Conservation (phyloP, 495 filamentous ascomycete genomes). For the Sphaerosporella brunnea region DNA sequence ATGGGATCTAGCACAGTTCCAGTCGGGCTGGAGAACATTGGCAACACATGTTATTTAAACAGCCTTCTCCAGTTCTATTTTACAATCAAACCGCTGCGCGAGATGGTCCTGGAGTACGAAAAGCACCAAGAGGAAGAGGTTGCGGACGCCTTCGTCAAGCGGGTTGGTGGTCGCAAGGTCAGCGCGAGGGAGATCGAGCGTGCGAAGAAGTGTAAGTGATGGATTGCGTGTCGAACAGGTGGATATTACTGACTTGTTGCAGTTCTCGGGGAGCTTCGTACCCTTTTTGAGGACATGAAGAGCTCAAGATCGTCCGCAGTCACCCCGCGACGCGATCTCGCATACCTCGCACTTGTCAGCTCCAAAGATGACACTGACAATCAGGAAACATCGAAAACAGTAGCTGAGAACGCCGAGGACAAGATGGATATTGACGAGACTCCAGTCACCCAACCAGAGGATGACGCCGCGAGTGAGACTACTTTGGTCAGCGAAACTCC, state of each 20-base stretch:
- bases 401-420: slow-evolving; percentile 19
- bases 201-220: slow-evolving; percentile 50
- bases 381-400: slow-evolving; percentile 10
- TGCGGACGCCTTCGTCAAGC: slow-evolving; percentile 44
- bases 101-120: slow-evolving; percentile 61
- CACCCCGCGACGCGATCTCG: slow-evolving; percentile 58
- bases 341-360: slow-evolving; percentile 58
- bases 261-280: slow-evolving; percentile 57
- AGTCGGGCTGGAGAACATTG: slow-evolving; percentile 76
- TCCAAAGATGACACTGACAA: slow-evolving; percentile 34
- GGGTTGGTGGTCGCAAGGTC: slow-evolving; percentile 41
- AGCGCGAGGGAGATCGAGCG: slow-evolving; percentile 44
- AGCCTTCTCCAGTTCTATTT: slow-evolving; percentile 93
- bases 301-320: slow-evolving; percentile 36
- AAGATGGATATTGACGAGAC: slow-evolving; percentile 23
- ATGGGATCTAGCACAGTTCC: slow-evolving; percentile 37
- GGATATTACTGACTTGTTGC: slow-evolving; percentile 6
- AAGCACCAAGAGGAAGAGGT: slow-evolving; percentile 43
- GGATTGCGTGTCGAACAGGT: not conserved
- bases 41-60: slow-evolving; percentile 96
- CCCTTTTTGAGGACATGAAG: slow-evolving; percentile 57
- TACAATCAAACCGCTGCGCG: slow-evolving; percentile 61
- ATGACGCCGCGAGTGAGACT: slow-evolving; percentile 31
- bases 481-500: slow-evolving; percentile 34
- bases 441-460: not conserved